Conservation (phyloP, 805 yeast genomes). For the Saccharomyces jurei region DNA sequence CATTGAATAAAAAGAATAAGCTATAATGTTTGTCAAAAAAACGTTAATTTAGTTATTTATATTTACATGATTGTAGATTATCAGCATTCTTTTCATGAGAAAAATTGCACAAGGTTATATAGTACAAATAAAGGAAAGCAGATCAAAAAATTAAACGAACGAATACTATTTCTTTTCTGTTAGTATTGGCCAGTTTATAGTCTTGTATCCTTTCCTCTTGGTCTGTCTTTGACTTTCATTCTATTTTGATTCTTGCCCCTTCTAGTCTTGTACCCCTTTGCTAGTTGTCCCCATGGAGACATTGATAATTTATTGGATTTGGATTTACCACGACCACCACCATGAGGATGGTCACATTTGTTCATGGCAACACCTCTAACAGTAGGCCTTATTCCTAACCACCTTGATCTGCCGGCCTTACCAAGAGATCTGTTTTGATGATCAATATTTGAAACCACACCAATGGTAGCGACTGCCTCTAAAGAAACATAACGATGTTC, state of each 20-base stretch:
- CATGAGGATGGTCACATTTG: slow-evolving; percentile 95
- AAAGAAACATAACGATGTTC: slow-evolving; percentile 85
- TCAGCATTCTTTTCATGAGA: background rate
- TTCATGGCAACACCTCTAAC: slow-evolving; percentile 99
- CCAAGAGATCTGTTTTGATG: slow-evolving; percentile 86
- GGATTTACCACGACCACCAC: slow-evolving; percentile 99
- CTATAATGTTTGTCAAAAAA: background rate
- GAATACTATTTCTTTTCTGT: background rate
- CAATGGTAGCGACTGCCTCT: slow-evolving; percentile 88
- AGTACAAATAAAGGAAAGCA: background rate
- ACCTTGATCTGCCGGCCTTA: slow-evolving; percentile 92
- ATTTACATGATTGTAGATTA: background rate
- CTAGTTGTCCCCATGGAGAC: slow-evolving; percentile 92
- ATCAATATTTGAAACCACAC: slow-evolving; percentile 85
- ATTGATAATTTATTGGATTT: slow-evolving; percentile 91
- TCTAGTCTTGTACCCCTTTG: slow-evolving; percentile 92
- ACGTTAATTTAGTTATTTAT: background rate
- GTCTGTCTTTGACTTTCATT: slow-evolving; percentile 85
- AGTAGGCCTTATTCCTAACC: slow-evolving; percentile 86
- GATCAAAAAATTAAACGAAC: background rate
- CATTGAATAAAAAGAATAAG: background rate
- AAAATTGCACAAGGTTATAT: background rate
- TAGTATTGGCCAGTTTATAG: slow-evolving; percentile 3
- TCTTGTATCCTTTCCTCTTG: slow-evolving; percentile 53
- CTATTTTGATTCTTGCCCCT: slow-evolving; percentile 78